Evolutionary conservation across 139 green algal species (phyloP).

Genomic region (Chloropicon primus): DNA sequence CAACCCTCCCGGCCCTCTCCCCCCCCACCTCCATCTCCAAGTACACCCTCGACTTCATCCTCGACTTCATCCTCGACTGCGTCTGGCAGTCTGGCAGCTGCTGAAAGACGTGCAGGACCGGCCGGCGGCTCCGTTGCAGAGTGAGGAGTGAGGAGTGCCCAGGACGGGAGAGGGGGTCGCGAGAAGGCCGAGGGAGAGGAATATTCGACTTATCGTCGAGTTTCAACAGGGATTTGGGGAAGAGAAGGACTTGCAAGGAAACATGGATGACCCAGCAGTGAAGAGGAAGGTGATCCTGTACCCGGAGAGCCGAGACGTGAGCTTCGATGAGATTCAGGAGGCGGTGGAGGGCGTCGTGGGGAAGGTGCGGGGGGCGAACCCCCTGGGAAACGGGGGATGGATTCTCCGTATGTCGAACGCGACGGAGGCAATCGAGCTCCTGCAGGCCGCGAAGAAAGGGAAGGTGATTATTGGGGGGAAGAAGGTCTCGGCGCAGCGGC

Average conservation of each 20-base stretch:
- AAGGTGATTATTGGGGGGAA: background rate
- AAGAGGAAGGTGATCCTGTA: background rate
- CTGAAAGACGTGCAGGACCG: no score
- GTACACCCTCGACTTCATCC: background rate
- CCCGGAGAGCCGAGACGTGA: background rate
- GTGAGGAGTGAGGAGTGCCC: no score
- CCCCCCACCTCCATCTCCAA: constrained; percentile 5
- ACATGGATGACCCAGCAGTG: background rate
- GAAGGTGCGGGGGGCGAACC: background rate
- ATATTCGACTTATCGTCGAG: no score
- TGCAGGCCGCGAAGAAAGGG: background rate
- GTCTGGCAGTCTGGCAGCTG: no score
- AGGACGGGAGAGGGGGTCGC: no score
- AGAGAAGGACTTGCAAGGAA: background rate
- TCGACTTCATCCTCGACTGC: no score
- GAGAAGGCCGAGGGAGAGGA: no score
- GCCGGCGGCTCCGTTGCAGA: no score
- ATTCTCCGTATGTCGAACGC: background rate
- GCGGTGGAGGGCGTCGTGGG: background rate
- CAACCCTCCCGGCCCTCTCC: constrained; percentile 11
- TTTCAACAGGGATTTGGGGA: no score
- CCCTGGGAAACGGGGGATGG: background rate
- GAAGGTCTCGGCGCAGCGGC: background rate
- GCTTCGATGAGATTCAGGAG: background rate
- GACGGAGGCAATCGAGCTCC: background rate